Evolutionary conservation across 495 filamentous ascomycete genomes (phyloP), one percentile per base, ranked within the genome.

Genomic region (Cudoniella acicularis): DNA sequence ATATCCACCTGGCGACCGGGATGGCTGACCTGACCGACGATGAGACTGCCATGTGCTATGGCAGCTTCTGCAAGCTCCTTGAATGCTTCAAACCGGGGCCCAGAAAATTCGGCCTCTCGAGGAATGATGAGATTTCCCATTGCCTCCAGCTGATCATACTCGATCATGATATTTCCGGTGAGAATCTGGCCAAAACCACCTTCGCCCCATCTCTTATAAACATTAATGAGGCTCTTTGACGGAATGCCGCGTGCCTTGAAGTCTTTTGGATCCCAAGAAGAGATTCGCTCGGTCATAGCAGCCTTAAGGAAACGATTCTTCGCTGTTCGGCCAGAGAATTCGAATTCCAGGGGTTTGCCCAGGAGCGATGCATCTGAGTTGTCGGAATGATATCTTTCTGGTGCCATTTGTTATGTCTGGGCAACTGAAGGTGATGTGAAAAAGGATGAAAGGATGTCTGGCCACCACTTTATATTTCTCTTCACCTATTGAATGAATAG

Each of bases 141-240:
- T 13, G 74, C 76, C 59, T 85, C 84, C 18, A 87, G 72, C 36
- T 87, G 78, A 41, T 81, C 78, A 60, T 70, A 75, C 43, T 81
- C 79, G 36, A 86, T 76, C 79, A 84, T 80, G 67, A 84, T 75
- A 66, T 87, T 87, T 53, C 85, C 85, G 13, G 83, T 85, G 1
- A 86, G 64, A 49, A 85, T 82, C 20, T 76, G 66, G 24, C 85
- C 85, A 49, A 78, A 74, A 21, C 72, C 76, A 20, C 81, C 83
- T 55, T 83, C 79, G 22, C 82, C 84, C 82, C 84, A 87, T 56
- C 75, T 69, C 49, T 73, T 70, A 69, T 87, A 88, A 11, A 83
- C 69, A 48, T 82, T 79, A 66, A 84, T 78, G 40, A 85, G 64
- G 23, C 81, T 72, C 13, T 78, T 69, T 17, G 77, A 77, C 3